phyloP scores from a whole-genome alignment of 768 basidiomycete genomes.

The Termitomyces sp. region DNA sequence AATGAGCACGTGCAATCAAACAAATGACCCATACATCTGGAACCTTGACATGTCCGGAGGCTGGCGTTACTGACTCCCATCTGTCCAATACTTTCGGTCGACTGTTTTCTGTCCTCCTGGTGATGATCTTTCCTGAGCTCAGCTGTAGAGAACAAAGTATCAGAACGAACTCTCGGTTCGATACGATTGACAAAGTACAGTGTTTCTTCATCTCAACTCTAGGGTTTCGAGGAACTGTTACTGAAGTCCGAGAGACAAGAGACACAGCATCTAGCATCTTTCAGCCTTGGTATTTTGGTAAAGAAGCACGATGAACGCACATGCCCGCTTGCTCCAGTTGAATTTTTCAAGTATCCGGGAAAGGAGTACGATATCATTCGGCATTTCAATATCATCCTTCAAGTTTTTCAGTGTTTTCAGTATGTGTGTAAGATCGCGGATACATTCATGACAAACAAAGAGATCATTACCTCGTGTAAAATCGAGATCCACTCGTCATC shows the following conservation, averaged over 20 bases:
- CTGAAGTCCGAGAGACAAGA: background rate
- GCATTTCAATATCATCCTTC: constrained; percentile 2
- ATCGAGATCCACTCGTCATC: constrained; percentile 16
- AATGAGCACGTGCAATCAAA: background rate
- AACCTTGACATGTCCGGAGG: background rate
- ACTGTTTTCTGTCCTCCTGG: background rate
- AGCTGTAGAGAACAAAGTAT: background rate
- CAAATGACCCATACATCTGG: background rate
- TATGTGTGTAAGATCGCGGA: background rate
- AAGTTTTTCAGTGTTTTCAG: background rate
- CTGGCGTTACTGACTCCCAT: background rate
- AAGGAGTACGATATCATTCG: constrained; percentile 1
- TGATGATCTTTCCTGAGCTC: background rate
- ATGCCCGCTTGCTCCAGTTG: background rate
- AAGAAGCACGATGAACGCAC: constrained; percentile 1
- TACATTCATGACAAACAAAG: background rate
- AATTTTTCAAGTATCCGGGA: constrained; percentile 3
- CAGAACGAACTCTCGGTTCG: no score
- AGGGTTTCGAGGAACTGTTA: background rate
- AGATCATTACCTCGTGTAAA: constrained; percentile 8
- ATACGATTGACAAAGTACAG: background rate
- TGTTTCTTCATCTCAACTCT: background rate
- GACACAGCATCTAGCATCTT: background rate
- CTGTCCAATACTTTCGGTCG: background rate
- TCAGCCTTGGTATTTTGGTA: background rate